A percentile compares a stretch with the other conserved stretches of the same genome.
These are phyloP conservation scores for Daldinia concentrica DNA, from an alignment of 495 filamentous ascomycete species.

Conservation along the genomic window DNA sequence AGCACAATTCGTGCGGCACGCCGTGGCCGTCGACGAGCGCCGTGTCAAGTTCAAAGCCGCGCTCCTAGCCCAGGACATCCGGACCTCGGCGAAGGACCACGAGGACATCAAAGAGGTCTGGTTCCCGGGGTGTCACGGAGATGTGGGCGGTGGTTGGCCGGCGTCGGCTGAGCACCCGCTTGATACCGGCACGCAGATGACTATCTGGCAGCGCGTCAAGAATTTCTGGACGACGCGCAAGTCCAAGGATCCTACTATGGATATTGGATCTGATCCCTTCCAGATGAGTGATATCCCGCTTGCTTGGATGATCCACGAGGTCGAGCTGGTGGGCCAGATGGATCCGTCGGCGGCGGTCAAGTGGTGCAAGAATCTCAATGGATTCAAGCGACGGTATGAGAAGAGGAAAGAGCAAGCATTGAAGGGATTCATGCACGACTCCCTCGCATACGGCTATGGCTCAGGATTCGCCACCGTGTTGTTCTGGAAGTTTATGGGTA, in stretches of 20 bases:
- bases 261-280: conserved; percentile 34
- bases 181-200: conserved; percentile 26
- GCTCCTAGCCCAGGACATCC: conserved; percentile 44
- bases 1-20: conserved; percentile 53
- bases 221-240: conserved; percentile 41
- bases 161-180: conserved; percentile 14
- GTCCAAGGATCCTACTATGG: conserved; percentile 28
- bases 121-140: conserved; percentile 51
- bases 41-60: conserved; percentile 56
- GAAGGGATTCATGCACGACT: too few species aligned
- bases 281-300: conserved; percentile 53
- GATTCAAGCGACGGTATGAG: too few species aligned
- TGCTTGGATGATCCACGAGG: conserved; percentile 1
- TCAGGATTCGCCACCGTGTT: too few species aligned
- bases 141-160: conserved; percentile 55
- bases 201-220: conserved; percentile 40
- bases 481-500: too few species aligned
- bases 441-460: too few species aligned
- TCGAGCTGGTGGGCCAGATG: too few species aligned
- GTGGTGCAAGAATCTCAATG: background rate
- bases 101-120: too few species aligned
- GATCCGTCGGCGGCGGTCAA: conserved; percentile 24
- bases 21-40: conserved; percentile 57
- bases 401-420: too few species aligned
- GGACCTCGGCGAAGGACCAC: conserved; percentile 13